A percentile compares a stretch with the other conserved stretches of the same genome.
Conservation (phyloP, 139 green algal genomes). For the Nannochloris sp. region DNA sequence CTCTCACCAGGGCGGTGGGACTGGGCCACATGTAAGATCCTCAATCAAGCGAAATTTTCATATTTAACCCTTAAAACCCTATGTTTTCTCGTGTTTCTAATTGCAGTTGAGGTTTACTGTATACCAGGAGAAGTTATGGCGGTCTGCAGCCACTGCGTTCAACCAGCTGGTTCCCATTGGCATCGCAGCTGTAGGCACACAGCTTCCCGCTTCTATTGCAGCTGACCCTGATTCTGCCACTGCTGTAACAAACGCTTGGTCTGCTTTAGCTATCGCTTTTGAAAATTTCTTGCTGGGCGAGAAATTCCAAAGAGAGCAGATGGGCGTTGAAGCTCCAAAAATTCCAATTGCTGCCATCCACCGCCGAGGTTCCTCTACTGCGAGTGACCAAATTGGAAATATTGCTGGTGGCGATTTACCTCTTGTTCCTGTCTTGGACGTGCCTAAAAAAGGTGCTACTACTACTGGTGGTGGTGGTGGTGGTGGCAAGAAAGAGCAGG, state of each 20-base stretch:
- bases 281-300: constrained; percentile 51
- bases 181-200: constrained; percentile 45
- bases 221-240: not conserved
- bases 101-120: constrained; percentile 30
- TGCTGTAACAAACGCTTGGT: constrained; percentile 23
- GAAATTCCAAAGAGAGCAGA: not conserved
- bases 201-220: too few species aligned
- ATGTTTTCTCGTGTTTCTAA: not conserved
- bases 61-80: too few species aligned
- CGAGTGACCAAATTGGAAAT: not conserved
- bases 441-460: not conserved
- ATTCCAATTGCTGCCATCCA: too few species aligned
- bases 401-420: not conserved
- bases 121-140: constrained; percentile 53
- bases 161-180: constrained; percentile 46
- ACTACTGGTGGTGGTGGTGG: not conserved
- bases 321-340: not conserved
- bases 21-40: too few species aligned
- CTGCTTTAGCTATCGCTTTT: constrained; percentile 41
- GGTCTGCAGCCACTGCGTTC: constrained; percentile 44
- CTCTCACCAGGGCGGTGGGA: too few species aligned
- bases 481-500: not conserved
- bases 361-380: not conserved
- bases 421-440: not conserved
- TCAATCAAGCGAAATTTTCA: too few species aligned